Conservation (phyloP, 371 early-diverging fungal species). For the Rhizomucor miehei region DNA sequence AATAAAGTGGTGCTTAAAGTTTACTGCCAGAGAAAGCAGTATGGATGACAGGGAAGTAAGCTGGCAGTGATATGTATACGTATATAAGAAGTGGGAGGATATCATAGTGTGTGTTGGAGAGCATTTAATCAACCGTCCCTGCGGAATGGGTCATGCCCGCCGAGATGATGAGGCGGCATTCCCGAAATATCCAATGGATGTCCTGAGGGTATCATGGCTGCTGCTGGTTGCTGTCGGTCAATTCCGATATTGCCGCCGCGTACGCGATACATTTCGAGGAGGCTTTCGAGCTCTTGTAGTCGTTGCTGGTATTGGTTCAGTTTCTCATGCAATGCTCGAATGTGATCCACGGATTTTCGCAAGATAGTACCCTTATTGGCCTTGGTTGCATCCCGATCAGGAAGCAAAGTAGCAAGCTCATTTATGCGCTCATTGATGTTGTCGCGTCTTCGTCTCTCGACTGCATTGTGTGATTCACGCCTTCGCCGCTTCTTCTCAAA, state of each 20-base stretch:
- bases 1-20: no score
- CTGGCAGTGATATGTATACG: neutral
- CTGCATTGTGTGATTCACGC: constrained; percentile 47
- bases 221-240: constrained; percentile 13
- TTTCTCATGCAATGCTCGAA: constrained; percentile 62
- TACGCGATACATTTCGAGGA: constrained; percentile 29
- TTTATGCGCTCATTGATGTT: constrained; percentile 94
- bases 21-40: no score
- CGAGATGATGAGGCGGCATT: constrained; percentile 10
- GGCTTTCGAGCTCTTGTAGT: constrained; percentile 66
- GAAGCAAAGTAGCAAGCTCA: constrained; percentile 34
- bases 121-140: constrained; percentile 20
- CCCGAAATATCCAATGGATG: constrained; percentile 28
- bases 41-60: no score
- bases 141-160: constrained; percentile 23
- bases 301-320: constrained; percentile 56
- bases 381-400: constrained; percentile 59
- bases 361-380: constrained; percentile 82
- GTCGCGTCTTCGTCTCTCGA: constrained; percentile 91
- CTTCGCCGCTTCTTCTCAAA: constrained; percentile 41
- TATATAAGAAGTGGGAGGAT: neutral
- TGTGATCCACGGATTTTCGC: constrained; percentile 87
- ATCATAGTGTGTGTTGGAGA: neutral
- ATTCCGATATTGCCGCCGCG: constrained; percentile 12
- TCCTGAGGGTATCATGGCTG: constrained; percentile 25